A percentile compares a stretch with the other conserved stretches of the same genome.
Conservation (phyloP, 768 basidiomycete species). For the Suillus decipiens region DNA sequence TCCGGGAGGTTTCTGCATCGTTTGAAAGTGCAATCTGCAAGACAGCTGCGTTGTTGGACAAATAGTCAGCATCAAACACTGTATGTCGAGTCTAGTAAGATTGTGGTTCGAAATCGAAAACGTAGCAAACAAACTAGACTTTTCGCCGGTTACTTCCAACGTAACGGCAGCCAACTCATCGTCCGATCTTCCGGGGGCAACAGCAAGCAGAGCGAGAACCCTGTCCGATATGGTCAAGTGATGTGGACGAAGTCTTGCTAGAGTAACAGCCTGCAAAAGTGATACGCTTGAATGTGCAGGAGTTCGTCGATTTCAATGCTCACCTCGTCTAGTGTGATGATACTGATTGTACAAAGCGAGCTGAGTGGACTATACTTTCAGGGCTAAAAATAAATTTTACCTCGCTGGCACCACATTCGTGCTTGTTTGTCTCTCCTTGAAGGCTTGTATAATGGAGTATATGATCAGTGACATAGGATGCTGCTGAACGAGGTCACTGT, state of each 20-base stretch:
- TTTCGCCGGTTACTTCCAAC: neutral
- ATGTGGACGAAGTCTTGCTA: slow-evolving; percentile 41
- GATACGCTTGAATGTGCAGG: neutral
- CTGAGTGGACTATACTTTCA: neutral
- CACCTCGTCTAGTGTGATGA: slow-evolving; percentile 43
- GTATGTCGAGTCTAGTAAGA: neutral
- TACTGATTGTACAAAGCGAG: slow-evolving; percentile 25
- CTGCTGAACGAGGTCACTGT: slow-evolving; percentile 37
- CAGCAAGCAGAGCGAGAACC: slow-evolving; percentile 31
- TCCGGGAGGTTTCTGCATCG: slow-evolving; percentile 43
- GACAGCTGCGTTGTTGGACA: slow-evolving; percentile 35
- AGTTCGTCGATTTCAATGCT: neutral
- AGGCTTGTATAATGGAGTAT: slow-evolving; percentile 38
- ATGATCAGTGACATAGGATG: slow-evolving; percentile 47
- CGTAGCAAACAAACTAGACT: neutral
- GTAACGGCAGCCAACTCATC: slow-evolving; percentile 12
- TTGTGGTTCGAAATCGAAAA: neutral
- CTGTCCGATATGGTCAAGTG: slow-evolving; percentile 45
- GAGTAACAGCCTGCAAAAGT: slow-evolving; percentile 39
- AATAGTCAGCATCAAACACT: slow-evolving; percentile 32
- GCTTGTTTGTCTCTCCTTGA: slow-evolving; percentile 36
- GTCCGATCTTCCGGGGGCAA: slow-evolving; percentile 1
- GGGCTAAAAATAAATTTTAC: slow-evolving; percentile 23
- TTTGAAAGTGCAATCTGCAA: slow-evolving; percentile 38
- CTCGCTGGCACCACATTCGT: slow-evolving; percentile 55